Conservation (phyloP, 768 basidiomycete genomes). For the Tylopilus subfusipes region DNA sequence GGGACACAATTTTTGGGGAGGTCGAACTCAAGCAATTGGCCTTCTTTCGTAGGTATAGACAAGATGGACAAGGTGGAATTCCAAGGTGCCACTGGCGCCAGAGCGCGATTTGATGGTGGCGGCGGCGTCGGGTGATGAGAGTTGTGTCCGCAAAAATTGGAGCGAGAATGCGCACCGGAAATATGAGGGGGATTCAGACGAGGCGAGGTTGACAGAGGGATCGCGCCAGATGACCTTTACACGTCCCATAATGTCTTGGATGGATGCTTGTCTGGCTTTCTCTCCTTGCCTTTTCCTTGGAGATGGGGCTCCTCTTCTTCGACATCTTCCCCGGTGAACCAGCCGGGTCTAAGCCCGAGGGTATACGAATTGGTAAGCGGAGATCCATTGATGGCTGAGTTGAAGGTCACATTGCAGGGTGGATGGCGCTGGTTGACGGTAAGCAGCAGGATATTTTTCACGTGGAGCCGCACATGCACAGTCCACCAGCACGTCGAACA, state of each 20-base stretch:
- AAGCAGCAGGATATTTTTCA: too few species aligned
- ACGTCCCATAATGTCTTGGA: slow-evolving; percentile 36
- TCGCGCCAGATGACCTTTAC: slow-evolving; percentile 60
- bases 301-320: slow-evolving; percentile 18
- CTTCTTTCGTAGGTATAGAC: slow-evolving; percentile 77
- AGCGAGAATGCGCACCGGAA: slow-evolving; percentile 37
- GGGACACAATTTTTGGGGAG: slow-evolving; percentile 68
- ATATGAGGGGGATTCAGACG: slow-evolving; percentile 33
- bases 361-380: slow-evolving; percentile 77
- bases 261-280: slow-evolving; percentile 10
- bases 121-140: slow-evolving; percentile 5
- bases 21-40: slow-evolving; percentile 81
- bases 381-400: slow-evolving; percentile 80
- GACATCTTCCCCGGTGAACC: slow-evolving; percentile 44
- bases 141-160: slow-evolving; percentile 37
- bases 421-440: slow-evolving; percentile 27
- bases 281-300: slow-evolving; percentile 25
- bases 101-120: background rate
- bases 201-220: slow-evolving; percentile 42
- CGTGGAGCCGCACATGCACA: too few species aligned
- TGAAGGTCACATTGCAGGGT: slow-evolving; percentile 69
- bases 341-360: slow-evolving; percentile 57
- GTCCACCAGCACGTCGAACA: too few species aligned
- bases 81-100: background rate
- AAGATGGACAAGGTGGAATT: slow-evolving; percentile 54